Percentiles rank a stretch among this genome's conserved stretches.
Conservation (phyloP, 257 asterid species). For the Nicotiana tabacum region DNA sequence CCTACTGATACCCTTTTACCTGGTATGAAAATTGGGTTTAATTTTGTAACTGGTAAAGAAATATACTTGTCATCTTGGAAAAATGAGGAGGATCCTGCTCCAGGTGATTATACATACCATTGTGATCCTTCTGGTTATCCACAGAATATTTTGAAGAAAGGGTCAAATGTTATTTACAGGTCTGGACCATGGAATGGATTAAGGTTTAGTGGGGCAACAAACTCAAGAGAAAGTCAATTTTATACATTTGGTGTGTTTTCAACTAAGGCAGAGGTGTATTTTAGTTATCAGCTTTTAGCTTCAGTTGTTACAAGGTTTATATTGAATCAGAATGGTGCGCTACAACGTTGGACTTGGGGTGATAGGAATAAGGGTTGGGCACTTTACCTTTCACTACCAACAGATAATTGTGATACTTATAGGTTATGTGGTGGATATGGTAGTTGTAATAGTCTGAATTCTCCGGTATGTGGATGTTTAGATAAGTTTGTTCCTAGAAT, state of each 20-base stretch:
- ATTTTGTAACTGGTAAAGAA: constrained; percentile 9
- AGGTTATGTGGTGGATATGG: constrained; percentile 40
- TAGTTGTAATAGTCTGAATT: constrained; percentile 16
- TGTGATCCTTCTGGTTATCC: constrained; percentile 25
- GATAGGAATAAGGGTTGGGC: constrained; percentile 25
- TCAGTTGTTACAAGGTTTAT: constrained; percentile 22
- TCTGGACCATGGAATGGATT: constrained; percentile 33
- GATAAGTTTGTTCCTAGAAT: constrained; percentile 22
- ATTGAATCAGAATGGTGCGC: constrained; percentile 16
- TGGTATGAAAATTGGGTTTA: constrained; percentile 12
- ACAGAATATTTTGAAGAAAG: constrained; percentile 13
- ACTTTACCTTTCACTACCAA: constrained; percentile 7
- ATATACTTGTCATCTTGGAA: constrained; percentile 35
- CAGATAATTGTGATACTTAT: constrained; percentile 34
- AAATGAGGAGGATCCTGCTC: constrained; percentile 34
- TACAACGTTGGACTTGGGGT: constrained; percentile 31
- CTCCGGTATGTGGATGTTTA: constrained; percentile 33
- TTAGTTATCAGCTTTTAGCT: background rate
- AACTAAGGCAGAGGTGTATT: constrained; percentile 22
- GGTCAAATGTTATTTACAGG: background rate
- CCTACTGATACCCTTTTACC: constrained; percentile 22
- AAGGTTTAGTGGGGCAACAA: constrained; percentile 19
- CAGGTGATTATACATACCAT: constrained; percentile 23
- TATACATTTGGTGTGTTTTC: constrained; percentile 13
- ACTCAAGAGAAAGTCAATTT: constrained; percentile 7